Evolutionary conservation across 192 early-diverging fungal species (phyloP).

Genomic region (Coemansia sp.): DNA sequence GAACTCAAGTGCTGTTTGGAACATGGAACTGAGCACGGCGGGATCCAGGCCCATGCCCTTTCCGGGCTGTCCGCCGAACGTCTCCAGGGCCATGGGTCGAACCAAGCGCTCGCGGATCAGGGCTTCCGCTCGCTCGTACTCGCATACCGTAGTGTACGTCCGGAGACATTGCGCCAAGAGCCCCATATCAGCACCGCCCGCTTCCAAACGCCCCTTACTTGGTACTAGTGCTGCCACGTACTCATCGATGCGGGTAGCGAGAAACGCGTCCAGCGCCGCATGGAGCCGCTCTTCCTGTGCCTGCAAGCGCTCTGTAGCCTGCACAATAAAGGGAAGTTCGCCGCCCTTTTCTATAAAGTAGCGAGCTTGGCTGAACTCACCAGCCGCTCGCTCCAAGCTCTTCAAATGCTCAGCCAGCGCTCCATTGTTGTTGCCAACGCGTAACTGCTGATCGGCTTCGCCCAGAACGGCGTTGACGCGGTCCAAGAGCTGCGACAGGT

Average conservation of each 20-base stretch:
- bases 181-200: background rate
- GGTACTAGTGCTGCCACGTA: background rate
- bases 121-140: slow-evolving; percentile 15
- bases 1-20: slow-evolving; percentile 15
- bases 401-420: slow-evolving; percentile 21
- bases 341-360: slow-evolving; percentile 35
- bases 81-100: slow-evolving; percentile 7
- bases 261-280: slow-evolving; percentile 14
- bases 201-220: background rate
- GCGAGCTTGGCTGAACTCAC: slow-evolving; percentile 34
- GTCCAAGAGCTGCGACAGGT: slow-evolving; percentile 31
- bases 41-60: slow-evolving; percentile 45
- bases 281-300: slow-evolving; percentile 17
- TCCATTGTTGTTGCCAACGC: background rate
- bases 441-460: slow-evolving; percentile 5
- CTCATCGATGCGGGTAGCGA: slow-evolving; percentile 9
- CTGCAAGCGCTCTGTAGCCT: slow-evolving; percentile 15
- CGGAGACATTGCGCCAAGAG: slow-evolving; percentile 25
- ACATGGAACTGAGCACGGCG: slow-evolving; percentile 12
- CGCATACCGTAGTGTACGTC: slow-evolving; percentile 31
- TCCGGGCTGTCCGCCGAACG: slow-evolving; percentile 11
- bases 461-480: slow-evolving; percentile 18
- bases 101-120: slow-evolving; percentile 27
- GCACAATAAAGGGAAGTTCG: slow-evolving; percentile 15
- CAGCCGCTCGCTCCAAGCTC: slow-evolving; percentile 38